phyloP scores from a whole-genome alignment of 495 filamentous ascomycete species.

The Podospora tetraspora region DNA sequence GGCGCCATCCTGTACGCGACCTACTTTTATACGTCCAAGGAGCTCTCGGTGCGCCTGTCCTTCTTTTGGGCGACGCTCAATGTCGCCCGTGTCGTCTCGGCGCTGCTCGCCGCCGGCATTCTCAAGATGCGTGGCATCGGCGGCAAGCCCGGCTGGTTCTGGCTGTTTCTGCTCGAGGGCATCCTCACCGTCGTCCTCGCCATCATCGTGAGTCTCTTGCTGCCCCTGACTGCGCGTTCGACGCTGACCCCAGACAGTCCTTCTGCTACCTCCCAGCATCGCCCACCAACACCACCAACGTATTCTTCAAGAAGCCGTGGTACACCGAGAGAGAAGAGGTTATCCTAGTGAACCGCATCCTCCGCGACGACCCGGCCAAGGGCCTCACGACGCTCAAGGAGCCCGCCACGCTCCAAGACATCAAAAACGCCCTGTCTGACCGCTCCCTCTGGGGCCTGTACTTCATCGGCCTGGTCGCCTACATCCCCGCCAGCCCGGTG shows the following conservation, averaged over 20 bases:
- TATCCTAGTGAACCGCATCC: conserved; percentile 55
- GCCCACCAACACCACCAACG: conserved; percentile 42
- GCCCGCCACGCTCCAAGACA: conserved; percentile 26
- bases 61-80: conserved; percentile 46
- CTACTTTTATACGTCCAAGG: conserved; percentile 48
- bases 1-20: conserved; percentile 48
- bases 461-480: conserved; percentile 44
- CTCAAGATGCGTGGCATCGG: conserved; percentile 45
- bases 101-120: conserved; percentile 46
- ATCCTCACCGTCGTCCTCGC: conserved; percentile 48
- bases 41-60: conserved; percentile 45
- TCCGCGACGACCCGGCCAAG: conserved; percentile 59
- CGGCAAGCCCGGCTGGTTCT: conserved; percentile 45
- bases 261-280: conserved; percentile 21
- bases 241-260: conserved; percentile 38
- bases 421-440: conserved; percentile 28
- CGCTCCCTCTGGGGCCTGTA: conserved; percentile 38
- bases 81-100: conserved; percentile 40
- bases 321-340: conserved; percentile 51
- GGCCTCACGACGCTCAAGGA: conserved; percentile 34
- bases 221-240: conserved; percentile 34
- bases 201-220: conserved; percentile 23
- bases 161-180: conserved; percentile 52
- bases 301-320: conserved; percentile 50
- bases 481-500: conserved; percentile 43